Evolutionary conservation across 2,329 filamentous ascomycete genomes (phyloP).

Genomic region (Alternaria ventricosa): DNA sequence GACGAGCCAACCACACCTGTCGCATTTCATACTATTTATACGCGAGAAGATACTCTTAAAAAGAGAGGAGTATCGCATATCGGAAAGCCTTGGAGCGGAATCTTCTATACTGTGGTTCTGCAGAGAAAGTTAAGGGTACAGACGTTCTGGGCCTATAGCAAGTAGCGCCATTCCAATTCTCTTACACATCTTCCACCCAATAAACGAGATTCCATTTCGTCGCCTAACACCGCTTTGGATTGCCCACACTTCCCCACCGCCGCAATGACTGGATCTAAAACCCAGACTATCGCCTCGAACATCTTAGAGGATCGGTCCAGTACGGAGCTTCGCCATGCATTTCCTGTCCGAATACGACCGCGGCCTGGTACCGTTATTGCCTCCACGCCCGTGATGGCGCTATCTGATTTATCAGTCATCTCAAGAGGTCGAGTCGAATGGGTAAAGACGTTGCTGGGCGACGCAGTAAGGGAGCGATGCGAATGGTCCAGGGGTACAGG

Average conservation of each 20-base stretch:
- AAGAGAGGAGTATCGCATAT: background rate
- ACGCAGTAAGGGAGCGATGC: background rate
- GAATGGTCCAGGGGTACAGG: background rate
- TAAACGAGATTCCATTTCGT: background rate
- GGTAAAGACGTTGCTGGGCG: background rate
- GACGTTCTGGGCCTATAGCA: background rate
- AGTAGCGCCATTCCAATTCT: background rate
- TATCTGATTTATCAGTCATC: background rate
- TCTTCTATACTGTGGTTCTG: background rate
- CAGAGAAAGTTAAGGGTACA: accelerated
- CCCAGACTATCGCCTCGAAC: background rate
- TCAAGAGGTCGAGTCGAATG: background rate
- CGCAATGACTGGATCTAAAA: background rate
- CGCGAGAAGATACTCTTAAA: no score
- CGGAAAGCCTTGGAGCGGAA: background rate
- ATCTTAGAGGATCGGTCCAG: background rate
- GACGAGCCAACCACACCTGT: no score
- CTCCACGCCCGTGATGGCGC: no score
- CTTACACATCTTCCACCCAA: background rate
- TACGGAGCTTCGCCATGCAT: background rate
- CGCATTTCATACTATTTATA: no score
- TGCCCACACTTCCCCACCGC: background rate
- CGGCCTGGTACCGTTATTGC: background rate
- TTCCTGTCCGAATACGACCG: background rate
- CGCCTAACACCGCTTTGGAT: background rate